Base-by-base conservation (phyloP, 495 filamentous ascomycete species). In the Diplogelasinospora grovesii region DNA sequence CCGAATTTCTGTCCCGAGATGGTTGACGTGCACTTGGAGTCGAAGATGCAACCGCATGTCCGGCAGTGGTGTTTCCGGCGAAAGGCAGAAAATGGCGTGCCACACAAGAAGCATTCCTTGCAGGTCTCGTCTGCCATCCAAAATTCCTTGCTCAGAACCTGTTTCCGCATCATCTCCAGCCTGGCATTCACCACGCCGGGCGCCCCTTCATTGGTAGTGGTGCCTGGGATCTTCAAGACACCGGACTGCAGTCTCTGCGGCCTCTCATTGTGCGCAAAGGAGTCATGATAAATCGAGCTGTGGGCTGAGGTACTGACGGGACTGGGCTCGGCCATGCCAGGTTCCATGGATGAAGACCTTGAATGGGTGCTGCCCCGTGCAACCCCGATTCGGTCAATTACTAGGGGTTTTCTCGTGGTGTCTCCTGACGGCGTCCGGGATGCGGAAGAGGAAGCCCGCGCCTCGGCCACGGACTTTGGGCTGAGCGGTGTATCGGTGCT, bases 121-220 rank as follows among this genome's bases (percentile, higher is more conserved):
- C 89, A 90, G 55, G 93, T 95, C 54, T 97, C 93, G 63, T 99
- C 93, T 31, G 85, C 84, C 93, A 99, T 99, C 93, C 93, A 99
- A 56, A 93, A 97, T 39, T 95, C 87, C 57, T 85, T 90, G 50
- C 83, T 95, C 10, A 97, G 67, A 22, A 96, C 75, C 57, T 84
- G 86, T 52, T 85, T 89, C 42, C 82, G 73, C 63, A 88, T 76
- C 53, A 86, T 75, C 43, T 81, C 74, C 18, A 83, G 66, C 24
- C 74, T 68, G 29, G 73, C 73, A 48, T 70, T 82, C 15, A 82
- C 75, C 26, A 70, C 66, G 39, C 79, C 75, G 7, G 73, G 68
- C 27, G 74, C 75, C 15, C 75, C 75, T 44, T 76, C 69, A 46
- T 70, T 73, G 8, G 60, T 59, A 3, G 71, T 77, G 4, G 70